phyloP scores from a whole-genome alignment of 108 stramenopile species.

The Cyclotella distinguenda region DNA sequence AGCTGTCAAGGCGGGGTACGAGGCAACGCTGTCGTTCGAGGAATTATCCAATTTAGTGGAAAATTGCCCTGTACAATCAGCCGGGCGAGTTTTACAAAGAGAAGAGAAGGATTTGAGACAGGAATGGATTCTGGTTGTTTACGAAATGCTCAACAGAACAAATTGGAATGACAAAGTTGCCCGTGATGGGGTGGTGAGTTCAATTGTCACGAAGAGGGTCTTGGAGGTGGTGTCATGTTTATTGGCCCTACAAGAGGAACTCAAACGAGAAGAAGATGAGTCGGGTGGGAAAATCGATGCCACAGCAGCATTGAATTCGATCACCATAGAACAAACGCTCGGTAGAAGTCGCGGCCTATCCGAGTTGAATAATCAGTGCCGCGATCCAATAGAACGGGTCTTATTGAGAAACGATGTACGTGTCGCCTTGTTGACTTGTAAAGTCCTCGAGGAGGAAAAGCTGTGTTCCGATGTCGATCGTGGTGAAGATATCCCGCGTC shows the following conservation, averaged over 20 bases:
- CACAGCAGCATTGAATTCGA: constrained; percentile 14
- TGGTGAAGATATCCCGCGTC: too few species aligned
- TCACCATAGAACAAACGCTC: constrained; percentile 30
- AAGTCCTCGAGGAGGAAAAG: constrained; percentile 58
- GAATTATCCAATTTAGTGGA: constrained; percentile 46
- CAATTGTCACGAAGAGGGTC: background rate
- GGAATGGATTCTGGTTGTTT: constrained; percentile 70
- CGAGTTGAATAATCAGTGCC: constrained; percentile 19
- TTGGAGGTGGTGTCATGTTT: constrained; percentile 14
- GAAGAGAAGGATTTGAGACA: constrained; percentile 73
- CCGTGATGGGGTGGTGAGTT: background rate
- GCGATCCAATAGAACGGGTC: constrained; percentile 59
- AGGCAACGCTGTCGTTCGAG: constrained; percentile 44
- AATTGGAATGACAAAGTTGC: background rate
- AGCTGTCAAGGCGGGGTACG: constrained; percentile 73
- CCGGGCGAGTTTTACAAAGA: constrained; percentile 62
- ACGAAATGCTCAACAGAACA: constrained; percentile 49
- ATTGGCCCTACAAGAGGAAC: background rate
- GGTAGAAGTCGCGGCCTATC: constrained; percentile 1
- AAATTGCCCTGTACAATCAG: constrained; percentile 49
- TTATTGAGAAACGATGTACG: constrained; percentile 66
- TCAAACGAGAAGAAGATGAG: constrained; percentile 8
- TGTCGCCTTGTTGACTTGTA: constrained; percentile 61
- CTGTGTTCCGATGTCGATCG: constrained; percentile 24
- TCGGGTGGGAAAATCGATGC: constrained; percentile 35